Evolutionary conservation across 192 early-diverging fungal species (phyloP), one percentile per base, ranked within the genome.

Genomic region (Chytriomyces sp.): DNA sequence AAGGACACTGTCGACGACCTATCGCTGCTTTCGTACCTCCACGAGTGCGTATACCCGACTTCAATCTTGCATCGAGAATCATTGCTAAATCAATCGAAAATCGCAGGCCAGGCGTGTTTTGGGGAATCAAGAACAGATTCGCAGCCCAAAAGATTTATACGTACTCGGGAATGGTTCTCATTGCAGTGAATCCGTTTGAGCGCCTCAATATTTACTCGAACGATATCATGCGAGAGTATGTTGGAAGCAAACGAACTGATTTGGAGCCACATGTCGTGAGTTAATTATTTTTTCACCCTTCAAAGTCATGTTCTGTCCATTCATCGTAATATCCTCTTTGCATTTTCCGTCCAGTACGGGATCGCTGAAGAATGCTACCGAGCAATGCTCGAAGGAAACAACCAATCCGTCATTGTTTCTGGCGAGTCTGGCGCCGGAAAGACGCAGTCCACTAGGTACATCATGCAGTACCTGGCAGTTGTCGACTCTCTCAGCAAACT

Each of bases 391-490:
- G 86, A 92, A 10, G 94, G 94, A 72, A 86, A 83, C 66, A 95
- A 97, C 87, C 95, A 97, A 82, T 95, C 94, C 1, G 95, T 97
- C 79, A 94, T 97, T 66, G 94, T 96, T 50, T 94, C 92, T 0
- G 96, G 96, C 66, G 96, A 97, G 84, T 93, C 91, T 67, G 95
- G 96, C 65, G 96, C 96, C 18, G 96, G 96, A 80, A 97, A 97
- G 82, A 97, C 96, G 3, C 91, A 92, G 60, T 92, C 90, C 66
- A 94, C 95, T 24, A 95, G 93, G 75, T 96, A 91, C 82, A 93
- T 97, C 50, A 97, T 97, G 95, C 86, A 94, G 20, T 96, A 96
- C 79, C 94, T 96, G 82, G 78, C 81, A 6, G 62, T 63, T 13
- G 80, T 82, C 11, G 81, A 80, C 50, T 63, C 80, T 43, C 72